Conservation (phyloP, 306 rosid species). For the Arachis hypogaea region DNA sequence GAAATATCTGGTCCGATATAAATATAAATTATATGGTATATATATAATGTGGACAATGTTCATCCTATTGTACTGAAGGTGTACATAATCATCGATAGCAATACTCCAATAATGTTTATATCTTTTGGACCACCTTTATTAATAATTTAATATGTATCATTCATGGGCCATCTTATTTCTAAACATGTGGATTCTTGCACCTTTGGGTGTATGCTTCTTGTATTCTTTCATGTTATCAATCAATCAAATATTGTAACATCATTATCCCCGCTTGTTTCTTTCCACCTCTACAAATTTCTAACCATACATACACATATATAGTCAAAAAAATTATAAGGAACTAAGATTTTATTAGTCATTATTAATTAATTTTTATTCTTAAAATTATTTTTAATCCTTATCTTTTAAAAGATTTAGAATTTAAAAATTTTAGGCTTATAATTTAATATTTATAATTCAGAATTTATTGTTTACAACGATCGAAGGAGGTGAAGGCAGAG, state of each 20-base stretch:
- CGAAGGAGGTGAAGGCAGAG: too few relatives aligned
- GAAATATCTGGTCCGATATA: constrained; percentile 7
- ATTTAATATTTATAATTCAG: too few relatives aligned
- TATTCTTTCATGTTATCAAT: too few relatives aligned
- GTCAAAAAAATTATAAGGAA: too few relatives aligned
- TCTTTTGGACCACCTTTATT: not conserved
- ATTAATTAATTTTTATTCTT: too few relatives aligned
- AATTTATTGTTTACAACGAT: too few relatives aligned
- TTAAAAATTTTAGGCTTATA: too few relatives aligned
- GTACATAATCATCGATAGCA: not conserved
- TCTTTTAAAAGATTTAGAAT: too few relatives aligned
- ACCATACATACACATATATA: too few relatives aligned
- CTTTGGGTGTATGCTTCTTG: not conserved
- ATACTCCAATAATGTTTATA: not conserved
- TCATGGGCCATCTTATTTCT: not conserved
- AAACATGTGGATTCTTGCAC: not conserved
- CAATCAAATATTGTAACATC: not conserved
- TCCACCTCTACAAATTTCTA: not conserved
- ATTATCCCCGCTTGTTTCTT: not conserved
- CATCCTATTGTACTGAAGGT: not conserved
- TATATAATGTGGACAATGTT: not conserved
- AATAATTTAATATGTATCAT: not conserved
- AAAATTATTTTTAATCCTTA: too few relatives aligned
- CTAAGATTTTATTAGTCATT: too few relatives aligned
- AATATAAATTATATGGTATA: too few relatives aligned